These are phyloP conservation scores for Candolleomyces aberdarensis DNA, from an alignment of 768 basidiomycete species.

Conservation along the genomic window DNA sequence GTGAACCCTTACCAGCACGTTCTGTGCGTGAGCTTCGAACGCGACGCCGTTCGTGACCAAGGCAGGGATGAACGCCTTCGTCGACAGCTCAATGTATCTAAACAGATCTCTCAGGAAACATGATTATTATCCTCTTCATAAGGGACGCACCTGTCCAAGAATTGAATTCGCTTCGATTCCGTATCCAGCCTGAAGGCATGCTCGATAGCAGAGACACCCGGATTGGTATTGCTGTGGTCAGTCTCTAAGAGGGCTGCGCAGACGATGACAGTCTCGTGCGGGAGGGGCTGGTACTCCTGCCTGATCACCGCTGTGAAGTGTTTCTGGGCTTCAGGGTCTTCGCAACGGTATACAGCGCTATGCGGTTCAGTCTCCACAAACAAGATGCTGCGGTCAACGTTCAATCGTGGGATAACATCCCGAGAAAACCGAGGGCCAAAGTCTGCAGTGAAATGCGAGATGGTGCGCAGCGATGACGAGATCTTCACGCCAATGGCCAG, in stretches of 20 bases:
- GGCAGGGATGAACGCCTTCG: constrained; percentile 50
- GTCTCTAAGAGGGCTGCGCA: constrained; percentile 52
- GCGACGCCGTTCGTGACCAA: constrained; percentile 54
- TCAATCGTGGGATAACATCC: constrained; percentile 47
- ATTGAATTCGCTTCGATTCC: constrained; percentile 40
- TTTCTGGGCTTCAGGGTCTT: constrained; percentile 45
- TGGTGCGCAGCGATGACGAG: constrained; percentile 55
- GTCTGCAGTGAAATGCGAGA: constrained; percentile 56
- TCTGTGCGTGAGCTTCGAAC: constrained; percentile 62
- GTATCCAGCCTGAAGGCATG: constrained; percentile 45
- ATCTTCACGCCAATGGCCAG: constrained; percentile 54
- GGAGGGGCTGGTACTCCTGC: constrained; percentile 34
- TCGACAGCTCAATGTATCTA: constrained; percentile 51
- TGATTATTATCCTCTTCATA: neutral
- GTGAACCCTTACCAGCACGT: constrained; percentile 48
- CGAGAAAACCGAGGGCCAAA: constrained; percentile 55
- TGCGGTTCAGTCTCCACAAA: constrained; percentile 46
- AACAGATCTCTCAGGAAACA: neutral
- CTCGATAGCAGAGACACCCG: constrained; percentile 45
- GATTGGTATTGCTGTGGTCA: constrained; percentile 40
- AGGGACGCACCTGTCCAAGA: constrained; percentile 40
- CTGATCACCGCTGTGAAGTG: constrained; percentile 52
- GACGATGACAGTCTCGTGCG: constrained; percentile 44
- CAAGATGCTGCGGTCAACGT: constrained; percentile 39
- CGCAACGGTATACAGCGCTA: constrained; percentile 41